A percentile compares a stretch with the other conserved stretches of the same genome.
phyloP scores from a whole-genome alignment of 2,329 filamentous ascomycete genomes.

The Venturia pyrina region DNA sequence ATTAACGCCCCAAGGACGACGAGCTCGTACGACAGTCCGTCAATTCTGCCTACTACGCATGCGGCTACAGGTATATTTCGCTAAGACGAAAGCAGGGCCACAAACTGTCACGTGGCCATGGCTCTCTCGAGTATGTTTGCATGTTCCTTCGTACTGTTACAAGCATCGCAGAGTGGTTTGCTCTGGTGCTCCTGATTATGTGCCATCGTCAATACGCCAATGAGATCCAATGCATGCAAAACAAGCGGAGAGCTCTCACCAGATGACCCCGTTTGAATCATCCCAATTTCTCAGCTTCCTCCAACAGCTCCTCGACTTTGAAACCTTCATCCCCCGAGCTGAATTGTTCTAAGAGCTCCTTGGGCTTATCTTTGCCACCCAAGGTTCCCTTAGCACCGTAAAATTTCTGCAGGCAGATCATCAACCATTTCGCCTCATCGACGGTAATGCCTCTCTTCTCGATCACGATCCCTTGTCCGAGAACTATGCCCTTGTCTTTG shows the following conservation, averaged over 20 bases:
- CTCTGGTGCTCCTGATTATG: not conserved
- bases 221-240: not conserved
- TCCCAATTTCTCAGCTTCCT: constrained; percentile 72
- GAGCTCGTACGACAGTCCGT: not conserved
- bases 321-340: constrained; percentile 68
- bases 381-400: constrained; percentile 50
- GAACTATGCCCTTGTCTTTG: constrained; percentile 63
- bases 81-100: not conserved
- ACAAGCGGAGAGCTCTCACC: not conserved
- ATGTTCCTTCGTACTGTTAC: not conserved
- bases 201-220: not conserved
- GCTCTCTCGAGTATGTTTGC: not conserved
- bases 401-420: constrained; percentile 91
- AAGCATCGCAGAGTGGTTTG: not conserved
- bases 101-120: not conserved
- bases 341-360: constrained; percentile 71
- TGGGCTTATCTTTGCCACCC: constrained; percentile 48
- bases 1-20: not conserved
- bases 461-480: constrained; percentile 75
- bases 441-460: constrained; percentile 66
- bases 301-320: constrained; percentile 72
- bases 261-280: not conserved
- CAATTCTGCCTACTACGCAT: not conserved
- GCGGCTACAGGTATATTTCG: not conserved
- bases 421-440: constrained; percentile 77